A percentile compares a stretch with the other conserved stretches of the same genome.
phyloP scores from a whole-genome alignment of 768 basidiomycete genomes.

The Rhodocollybia butyracea region DNA sequence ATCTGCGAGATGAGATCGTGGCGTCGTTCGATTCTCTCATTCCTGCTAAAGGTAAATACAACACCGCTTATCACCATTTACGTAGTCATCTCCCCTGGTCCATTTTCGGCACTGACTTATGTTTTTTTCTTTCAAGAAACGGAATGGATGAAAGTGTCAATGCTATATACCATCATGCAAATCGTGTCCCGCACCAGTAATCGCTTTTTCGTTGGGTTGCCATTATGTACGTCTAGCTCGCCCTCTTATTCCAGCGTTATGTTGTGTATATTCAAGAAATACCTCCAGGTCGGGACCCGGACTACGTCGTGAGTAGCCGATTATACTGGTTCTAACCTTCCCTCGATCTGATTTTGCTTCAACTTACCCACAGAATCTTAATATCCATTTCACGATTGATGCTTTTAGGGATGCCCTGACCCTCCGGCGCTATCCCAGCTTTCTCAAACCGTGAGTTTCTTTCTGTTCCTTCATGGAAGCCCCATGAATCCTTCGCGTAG shows the following conservation, averaged over 20 bases:
- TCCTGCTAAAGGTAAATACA: constrained; percentile 2
- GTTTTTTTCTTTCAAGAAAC: background rate
- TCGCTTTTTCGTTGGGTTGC: constrained; percentile 10
- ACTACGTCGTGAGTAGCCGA: constrained; percentile 5
- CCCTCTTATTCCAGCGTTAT: background rate
- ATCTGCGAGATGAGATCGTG: constrained; percentile 10
- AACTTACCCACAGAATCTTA: background rate
- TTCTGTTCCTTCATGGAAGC: background rate
- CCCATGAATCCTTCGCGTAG: background rate
- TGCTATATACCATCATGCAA: constrained; percentile 5
- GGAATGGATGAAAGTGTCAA: constrained; percentile 10
- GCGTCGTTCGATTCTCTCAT: constrained; percentile 7
- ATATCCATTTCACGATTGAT: constrained; percentile 26
- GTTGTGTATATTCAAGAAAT: background rate
- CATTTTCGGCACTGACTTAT: no score
- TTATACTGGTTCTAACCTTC: background rate
- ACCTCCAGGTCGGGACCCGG: constrained; percentile 6
- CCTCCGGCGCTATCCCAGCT: constrained; percentile 32
- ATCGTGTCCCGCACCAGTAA: constrained; percentile 11
- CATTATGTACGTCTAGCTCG: constrained; percentile 5
- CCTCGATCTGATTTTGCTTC: no score
- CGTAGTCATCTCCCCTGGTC: no score
- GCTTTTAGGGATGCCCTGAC: constrained; percentile 23
- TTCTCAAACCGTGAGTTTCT: constrained; percentile 36
- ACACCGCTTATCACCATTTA: background rate